Evolutionary conservation across 2,329 filamentous ascomycete genomes (phyloP), one percentile per base, ranked within the genome.

Genomic region (Botrytis aclada): DNA sequence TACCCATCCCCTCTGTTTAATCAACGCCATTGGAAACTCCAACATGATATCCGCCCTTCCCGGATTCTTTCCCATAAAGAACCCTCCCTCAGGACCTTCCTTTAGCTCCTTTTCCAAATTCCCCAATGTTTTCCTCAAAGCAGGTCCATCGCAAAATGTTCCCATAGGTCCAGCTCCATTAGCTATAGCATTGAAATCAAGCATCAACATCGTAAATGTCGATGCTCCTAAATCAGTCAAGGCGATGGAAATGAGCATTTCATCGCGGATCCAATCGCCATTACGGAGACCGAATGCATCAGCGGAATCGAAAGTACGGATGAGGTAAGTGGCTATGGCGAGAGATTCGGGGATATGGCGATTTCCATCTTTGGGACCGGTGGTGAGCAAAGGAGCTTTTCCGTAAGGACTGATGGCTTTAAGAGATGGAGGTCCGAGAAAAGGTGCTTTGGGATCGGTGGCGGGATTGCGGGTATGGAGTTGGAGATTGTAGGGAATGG

Each of bases 321-420:
- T 80, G 1, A 81, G 74, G 56, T 82, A 81, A 37, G 76, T 79
- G 7, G 78, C 78, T 39, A 82, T 81, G 29, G 79, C 79, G 22
- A 73, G 60, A 0, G 76, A 77, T 76, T 82, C 80, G 10, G 78
- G 75, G 32, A 82, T 78, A 51, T 71, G 72, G 22, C 76, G 73
- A 20, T 47, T 60, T 1, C 78, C 74, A n/a, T 79, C 76, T 37
- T 77, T 74, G n/a, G 78, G 74, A 29, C 77, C 78, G 54, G 80
- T 80, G 56, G 79, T 76, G 76, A 98, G 84, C 63, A 94, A 83
- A 0, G 95, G 95, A 0, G 93, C 93, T 81, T 97, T 97, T 76
- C 95, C 95, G 4, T 97, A 86, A 0, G 93, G 92, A 78, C 97
- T 93, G 34, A 96, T 84, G 74, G 93, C 89, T 41, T 70, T 22